Evolutionary conservation across 306 rosid genomes (phyloP).

Genomic region (Phaseolus lunatus): DNA sequence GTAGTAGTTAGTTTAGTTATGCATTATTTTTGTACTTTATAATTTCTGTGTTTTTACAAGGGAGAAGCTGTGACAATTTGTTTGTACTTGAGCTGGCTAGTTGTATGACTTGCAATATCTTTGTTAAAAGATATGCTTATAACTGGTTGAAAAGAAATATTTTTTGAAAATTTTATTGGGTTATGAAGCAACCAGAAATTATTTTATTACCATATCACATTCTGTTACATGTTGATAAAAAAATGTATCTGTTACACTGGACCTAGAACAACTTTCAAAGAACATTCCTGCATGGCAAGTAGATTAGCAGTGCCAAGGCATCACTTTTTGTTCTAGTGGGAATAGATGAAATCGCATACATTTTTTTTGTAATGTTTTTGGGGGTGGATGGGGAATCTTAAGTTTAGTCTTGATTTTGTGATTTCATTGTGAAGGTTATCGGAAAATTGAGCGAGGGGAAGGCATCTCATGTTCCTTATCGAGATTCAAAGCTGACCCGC

Average conservation of each 20-base stretch:
- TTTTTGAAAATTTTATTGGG: constrained; percentile 10
- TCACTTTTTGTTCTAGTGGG: constrained; percentile 1
- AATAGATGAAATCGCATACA: not conserved
- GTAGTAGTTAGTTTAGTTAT: constrained; percentile 4
- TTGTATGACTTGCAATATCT: constrained; percentile 31
- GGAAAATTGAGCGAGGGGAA: constrained; percentile 98
- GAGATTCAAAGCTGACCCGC: constrained; percentile 99
- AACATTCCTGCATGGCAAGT: not conserved
- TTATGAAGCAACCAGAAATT: constrained; percentile 14
- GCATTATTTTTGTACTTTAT: constrained; percentile 9
- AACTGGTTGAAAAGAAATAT: constrained; percentile 13
- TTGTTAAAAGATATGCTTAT: constrained; percentile 1
- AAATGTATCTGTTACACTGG: not conserved
- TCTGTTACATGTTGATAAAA: constrained; percentile 26
- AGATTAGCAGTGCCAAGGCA: not conserved
- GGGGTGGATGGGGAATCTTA: not conserved
- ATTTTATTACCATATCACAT: constrained; percentile 13
- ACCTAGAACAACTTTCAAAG: not conserved
- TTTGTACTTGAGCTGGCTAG: not conserved
- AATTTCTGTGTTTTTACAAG: constrained; percentile 9
- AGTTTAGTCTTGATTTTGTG: constrained; percentile 46
- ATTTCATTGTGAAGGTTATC: constrained; percentile 83
- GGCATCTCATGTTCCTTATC: constrained; percentile 97
- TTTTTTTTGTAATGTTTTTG: not conserved
- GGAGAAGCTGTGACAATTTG: constrained; percentile 5